These are phyloP conservation scores for Vigna hirtella DNA, from an alignment of 306 rosid species.

Conservation along the genomic window DNA sequence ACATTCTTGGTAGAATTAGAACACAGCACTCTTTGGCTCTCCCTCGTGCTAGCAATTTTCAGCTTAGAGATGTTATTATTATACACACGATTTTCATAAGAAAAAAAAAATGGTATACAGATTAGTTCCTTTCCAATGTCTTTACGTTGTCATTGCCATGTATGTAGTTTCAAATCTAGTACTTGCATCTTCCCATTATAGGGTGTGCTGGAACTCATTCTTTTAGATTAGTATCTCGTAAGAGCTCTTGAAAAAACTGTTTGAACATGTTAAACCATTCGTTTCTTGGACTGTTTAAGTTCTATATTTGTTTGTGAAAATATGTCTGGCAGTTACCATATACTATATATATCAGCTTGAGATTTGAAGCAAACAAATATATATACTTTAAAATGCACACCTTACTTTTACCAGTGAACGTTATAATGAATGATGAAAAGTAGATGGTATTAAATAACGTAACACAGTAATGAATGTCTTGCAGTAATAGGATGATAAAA, in stretches of 20 bases:
- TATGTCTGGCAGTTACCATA: background rate
- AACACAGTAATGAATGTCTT: background rate
- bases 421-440: background rate
- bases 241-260: background rate
- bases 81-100: conserved; percentile 58
- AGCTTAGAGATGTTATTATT: conserved; percentile 52
- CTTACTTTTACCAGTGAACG: background rate
- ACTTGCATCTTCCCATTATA: background rate
- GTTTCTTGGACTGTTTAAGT: background rate
- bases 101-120: conserved; percentile 58
- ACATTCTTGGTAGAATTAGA: conserved; percentile 52
- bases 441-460: background rate
- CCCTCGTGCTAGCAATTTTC: conserved; percentile 46
- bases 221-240: background rate
- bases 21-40: conserved; percentile 47
- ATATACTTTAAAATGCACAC: background rate
- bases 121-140: conserved; percentile 49
- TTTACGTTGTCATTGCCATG: conserved; percentile 12
- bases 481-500: background rate
- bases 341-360: background rate
- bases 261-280: background rate
- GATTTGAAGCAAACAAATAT: background rate
- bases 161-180: conserved; percentile 26
- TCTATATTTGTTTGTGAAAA: background rate
- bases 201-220: background rate